These are phyloP conservation scores for Mimosa bimucronata DNA, from an alignment of 306 rosid genomes.

Conservation along the genomic window DNA sequence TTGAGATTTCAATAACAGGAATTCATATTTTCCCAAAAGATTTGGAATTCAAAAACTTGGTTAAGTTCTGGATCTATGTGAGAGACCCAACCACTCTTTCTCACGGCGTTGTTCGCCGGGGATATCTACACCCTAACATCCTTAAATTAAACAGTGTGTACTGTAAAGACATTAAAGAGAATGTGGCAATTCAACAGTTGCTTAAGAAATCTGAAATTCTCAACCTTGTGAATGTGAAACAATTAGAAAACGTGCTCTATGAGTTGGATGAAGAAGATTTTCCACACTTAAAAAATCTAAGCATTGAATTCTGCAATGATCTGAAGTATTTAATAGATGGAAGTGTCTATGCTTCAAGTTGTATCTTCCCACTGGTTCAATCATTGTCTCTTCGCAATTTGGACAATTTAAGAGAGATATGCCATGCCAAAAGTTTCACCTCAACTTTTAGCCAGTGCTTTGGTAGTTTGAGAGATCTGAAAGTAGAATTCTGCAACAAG, in stretches of 20 bases:
- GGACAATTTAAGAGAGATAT: slow-evolving; percentile 21
- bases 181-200: slow-evolving; percentile 18
- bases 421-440: neutral
- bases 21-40: neutral
- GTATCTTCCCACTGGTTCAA: slow-evolving; percentile 19
- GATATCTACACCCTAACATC: slow-evolving; percentile 29
- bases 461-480: slow-evolving; percentile 13
- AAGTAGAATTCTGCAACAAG: slow-evolving; percentile 9
- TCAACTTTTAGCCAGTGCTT: slow-evolving; percentile 20
- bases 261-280: slow-evolving; percentile 30
- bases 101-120: slow-evolving; percentile 13
- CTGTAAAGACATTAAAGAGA: neutral
- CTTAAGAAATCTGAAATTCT: slow-evolving; percentile 32
- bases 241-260: slow-evolving; percentile 18
- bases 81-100: slow-evolving; percentile 6
- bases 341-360: neutral
- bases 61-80: slow-evolving; percentile 34
- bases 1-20: slow-evolving; percentile 16
- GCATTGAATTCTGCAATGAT: slow-evolving; percentile 19
- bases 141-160: neutral
- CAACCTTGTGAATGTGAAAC: neutral
- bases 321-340: slow-evolving; percentile 25
- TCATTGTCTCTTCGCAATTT: slow-evolving; percentile 21
- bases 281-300: slow-evolving; percentile 22
- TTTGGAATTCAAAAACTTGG: slow-evolving; percentile 8